Evolutionary conservation across 352 stramenopile genomes (phyloP).

Genomic region (Phytophthora nicotianae): DNA sequence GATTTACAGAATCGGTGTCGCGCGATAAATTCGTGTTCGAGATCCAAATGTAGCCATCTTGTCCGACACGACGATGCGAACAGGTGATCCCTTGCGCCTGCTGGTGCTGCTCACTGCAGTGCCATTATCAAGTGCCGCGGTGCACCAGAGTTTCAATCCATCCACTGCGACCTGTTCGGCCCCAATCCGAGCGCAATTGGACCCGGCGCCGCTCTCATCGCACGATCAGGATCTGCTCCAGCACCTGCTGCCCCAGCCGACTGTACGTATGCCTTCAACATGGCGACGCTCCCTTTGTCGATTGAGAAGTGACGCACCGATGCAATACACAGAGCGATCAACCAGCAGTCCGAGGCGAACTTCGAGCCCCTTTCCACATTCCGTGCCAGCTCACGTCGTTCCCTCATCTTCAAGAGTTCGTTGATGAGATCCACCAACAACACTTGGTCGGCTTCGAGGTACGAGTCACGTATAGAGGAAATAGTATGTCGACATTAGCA

Average conservation of each 20-base stretch:
- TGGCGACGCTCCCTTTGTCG: not conserved
- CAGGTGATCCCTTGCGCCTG: not conserved
- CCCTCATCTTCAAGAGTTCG: slow-evolving; percentile 37
- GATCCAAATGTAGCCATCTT: slow-evolving; percentile 18
- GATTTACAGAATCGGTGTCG: not conserved
- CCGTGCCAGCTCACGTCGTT: slow-evolving; percentile 46
- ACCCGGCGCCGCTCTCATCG: slow-evolving; percentile 14
- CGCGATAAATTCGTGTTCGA: slow-evolving; percentile 9
- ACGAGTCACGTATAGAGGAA: not conserved
- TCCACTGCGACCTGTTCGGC: slow-evolving; percentile 20
- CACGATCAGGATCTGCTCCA: slow-evolving; percentile 25
- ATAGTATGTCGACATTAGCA: not conserved
- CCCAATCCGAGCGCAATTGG: not conserved
- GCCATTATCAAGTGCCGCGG: not conserved
- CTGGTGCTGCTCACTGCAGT: slow-evolving; percentile 8
- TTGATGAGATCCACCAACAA: slow-evolving; percentile 19
- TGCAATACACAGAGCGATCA: slow-evolving; percentile 24
- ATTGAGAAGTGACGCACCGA: not conserved
- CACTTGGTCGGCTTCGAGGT: slow-evolving; percentile 24
- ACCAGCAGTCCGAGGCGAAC: slow-evolving; percentile 26
- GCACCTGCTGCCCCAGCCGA: slow-evolving; percentile 25
- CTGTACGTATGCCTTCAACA: slow-evolving; percentile 29
- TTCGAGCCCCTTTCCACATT: slow-evolving; percentile 50
- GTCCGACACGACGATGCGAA: not conserved
- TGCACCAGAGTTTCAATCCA: not conserved